These are phyloP conservation scores for Daldinia decipiens DNA, from an alignment of 495 filamentous ascomycete genomes.

Conservation along the genomic window DNA sequence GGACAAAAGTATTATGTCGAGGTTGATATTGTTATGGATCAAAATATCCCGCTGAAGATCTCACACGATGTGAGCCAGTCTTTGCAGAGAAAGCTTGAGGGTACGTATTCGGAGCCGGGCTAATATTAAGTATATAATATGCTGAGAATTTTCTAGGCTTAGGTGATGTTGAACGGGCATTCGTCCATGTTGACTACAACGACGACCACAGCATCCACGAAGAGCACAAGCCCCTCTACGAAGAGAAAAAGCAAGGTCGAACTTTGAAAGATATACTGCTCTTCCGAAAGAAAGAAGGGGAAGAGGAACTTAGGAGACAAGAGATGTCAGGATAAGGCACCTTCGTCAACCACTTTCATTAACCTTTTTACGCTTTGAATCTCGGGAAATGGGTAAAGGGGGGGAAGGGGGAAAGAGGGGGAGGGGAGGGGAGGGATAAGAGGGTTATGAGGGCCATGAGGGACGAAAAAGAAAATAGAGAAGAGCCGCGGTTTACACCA, in stretches of 20 bases:
- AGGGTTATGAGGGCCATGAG: neutral
- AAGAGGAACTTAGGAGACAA: constrained; percentile 27
- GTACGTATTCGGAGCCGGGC: constrained; percentile 14
- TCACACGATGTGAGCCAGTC: constrained; percentile 65
- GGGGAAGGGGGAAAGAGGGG: too few species aligned
- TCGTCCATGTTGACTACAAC: constrained; percentile 68
- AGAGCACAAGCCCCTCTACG: constrained; percentile 66
- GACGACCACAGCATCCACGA: constrained; percentile 59
- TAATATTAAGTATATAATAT: neutral
- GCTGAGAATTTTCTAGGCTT: constrained; percentile 46
- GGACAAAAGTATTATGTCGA: constrained; percentile 67
- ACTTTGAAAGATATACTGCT: constrained; percentile 54
- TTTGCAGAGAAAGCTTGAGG: constrained; percentile 66
- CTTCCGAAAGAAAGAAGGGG: constrained; percentile 50
- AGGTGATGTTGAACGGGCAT: constrained; percentile 63
- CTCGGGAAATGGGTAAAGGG: neutral
- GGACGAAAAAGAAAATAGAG: constrained; percentile 3
- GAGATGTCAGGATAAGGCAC: neutral
- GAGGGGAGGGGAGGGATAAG: too few species aligned
- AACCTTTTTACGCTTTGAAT: neutral
- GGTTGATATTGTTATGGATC: constrained; percentile 68
- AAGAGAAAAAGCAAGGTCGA: constrained; percentile 47
- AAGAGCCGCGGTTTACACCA: constrained; percentile 11
- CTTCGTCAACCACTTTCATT: constrained; percentile 1
- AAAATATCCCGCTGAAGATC: constrained; percentile 57